These are phyloP conservation scores for Pulchroboletus neoregius DNA, from an alignment of 1,284 basidiomycete genomes.

Conservation along the genomic window DNA sequence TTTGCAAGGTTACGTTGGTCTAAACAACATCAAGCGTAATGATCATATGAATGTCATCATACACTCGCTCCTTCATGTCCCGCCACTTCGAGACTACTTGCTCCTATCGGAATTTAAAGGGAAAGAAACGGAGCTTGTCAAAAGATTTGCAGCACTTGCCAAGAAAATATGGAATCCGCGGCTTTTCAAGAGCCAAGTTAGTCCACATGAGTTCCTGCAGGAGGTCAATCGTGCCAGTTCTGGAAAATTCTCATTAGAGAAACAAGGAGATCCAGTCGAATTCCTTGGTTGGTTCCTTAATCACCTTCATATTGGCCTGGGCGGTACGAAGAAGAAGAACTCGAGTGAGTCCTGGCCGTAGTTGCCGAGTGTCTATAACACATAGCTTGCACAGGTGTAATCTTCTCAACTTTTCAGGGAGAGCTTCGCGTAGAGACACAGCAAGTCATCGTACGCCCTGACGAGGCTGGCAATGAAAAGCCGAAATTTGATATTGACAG, in stretches of 20 bases:
- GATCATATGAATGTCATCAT: constrained; percentile 98
- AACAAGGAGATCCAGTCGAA: constrained; percentile 94
- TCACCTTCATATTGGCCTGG: constrained; percentile 86
- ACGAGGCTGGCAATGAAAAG: constrained; percentile 65
- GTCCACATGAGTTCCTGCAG: constrained; percentile 96
- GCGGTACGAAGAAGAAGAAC: constrained; percentile 81
- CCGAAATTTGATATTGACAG: constrained; percentile 89
- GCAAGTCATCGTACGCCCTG: constrained; percentile 83
- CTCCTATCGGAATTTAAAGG: constrained; percentile 69
- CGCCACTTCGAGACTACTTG: constrained; percentile 85
- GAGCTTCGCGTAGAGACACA: constrained; percentile 92
- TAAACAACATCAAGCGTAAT: constrained; percentile 97
- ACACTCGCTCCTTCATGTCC: constrained; percentile 88
- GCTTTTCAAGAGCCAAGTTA: constrained; percentile 96
- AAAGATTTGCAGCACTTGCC: constrained; percentile 80
- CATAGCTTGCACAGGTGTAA: constrained; percentile 56
- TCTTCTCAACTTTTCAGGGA: constrained; percentile 93
- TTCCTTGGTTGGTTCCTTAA: constrained; percentile 97
- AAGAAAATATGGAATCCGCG: constrained; percentile 96
- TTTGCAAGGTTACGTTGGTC: constrained; percentile 89
- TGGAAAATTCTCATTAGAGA: constrained; percentile 88
- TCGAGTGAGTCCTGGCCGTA: constrained; percentile 59
- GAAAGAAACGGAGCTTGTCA: constrained; percentile 83
- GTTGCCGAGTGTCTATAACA: constrained; percentile 15
- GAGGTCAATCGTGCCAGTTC: constrained; percentile 87